A percentile compares a stretch with the other conserved stretches of the same genome.
These are phyloP conservation scores for Gomphus bonarii DNA, from an alignment of 1,284 basidiomycete species.

Conservation along the genomic window DNA sequence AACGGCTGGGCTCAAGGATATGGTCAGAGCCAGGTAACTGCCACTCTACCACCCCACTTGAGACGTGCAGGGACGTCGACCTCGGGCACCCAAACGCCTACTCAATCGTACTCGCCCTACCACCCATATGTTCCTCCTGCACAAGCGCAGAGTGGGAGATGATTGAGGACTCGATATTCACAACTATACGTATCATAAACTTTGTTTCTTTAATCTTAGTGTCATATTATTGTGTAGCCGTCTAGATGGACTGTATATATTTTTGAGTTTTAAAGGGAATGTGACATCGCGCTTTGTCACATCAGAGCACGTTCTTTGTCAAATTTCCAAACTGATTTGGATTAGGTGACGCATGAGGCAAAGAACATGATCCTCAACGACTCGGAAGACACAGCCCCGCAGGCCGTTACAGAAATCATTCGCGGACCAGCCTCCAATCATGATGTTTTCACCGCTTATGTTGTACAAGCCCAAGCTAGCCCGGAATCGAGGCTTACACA, in stretches of 20 bases:
- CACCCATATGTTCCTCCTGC: conserved; percentile 6
- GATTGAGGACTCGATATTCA: not conserved
- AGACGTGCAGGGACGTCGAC: conserved; percentile 7
- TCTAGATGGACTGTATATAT: conserved; percentile 1
- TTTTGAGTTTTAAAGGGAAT: too few species aligned
- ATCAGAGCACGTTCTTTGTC: not conserved
- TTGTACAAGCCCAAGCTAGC: not conserved
- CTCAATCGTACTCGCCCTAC: conserved; percentile 4
- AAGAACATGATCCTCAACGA: not conserved
- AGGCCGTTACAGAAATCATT: not conserved
- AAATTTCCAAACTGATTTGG: too few species aligned
- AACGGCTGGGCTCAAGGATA: conserved; percentile 10
- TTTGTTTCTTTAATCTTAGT: not conserved
- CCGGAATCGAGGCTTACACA: not conserved
- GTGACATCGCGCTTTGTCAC: not conserved
- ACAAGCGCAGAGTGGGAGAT: not conserved
- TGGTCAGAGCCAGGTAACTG: not conserved
- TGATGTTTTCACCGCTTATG: not conserved
- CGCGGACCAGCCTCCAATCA: too few species aligned
- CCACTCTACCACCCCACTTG: conserved; percentile 8
- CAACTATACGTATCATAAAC: not conserved
- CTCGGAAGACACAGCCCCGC: too few species aligned
- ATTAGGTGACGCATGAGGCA: too few species aligned
- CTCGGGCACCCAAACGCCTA: conserved; percentile 1
- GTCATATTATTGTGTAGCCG: not conserved